Percentiles rank a stretch among this genome's conserved stretches.
phyloP scores from a whole-genome alignment of 176 grass and related monocot genomes.

The Triticum dicoccoides region DNA sequence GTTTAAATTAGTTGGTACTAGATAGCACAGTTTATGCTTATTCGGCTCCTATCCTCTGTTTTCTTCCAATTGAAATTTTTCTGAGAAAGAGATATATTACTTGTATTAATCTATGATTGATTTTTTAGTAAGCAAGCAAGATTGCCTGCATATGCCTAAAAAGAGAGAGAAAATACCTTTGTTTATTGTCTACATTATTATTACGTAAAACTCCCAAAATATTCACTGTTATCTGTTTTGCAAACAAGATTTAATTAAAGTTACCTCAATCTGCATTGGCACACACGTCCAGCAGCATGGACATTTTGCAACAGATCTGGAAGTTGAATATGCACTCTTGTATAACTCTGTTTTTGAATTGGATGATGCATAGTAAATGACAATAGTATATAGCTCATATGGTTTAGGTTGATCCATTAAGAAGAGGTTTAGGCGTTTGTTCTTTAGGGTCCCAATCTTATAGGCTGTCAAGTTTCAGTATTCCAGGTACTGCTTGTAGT shows the following conservation, averaged over 20 bases:
- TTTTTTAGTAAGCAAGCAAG: background rate
- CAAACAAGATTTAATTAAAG: background rate
- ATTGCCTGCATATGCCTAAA: background rate
- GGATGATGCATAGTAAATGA: background rate
- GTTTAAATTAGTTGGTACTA: background rate
- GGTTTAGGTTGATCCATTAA: background rate
- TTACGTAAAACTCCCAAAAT: no score
- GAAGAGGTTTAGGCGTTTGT: background rate
- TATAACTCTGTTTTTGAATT: background rate
- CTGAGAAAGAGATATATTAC: background rate
- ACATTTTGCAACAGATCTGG: background rate
- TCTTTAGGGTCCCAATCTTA: background rate
- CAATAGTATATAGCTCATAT: background rate
- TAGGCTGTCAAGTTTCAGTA: background rate
- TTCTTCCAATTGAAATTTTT: background rate
- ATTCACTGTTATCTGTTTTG: background rate
- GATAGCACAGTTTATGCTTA: background rate
- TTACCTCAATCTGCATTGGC: background rate
- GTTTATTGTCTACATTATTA: background rate
- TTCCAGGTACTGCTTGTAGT: background rate
- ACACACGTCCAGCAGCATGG: background rate
- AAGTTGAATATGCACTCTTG: background rate
- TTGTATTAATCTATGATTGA: background rate
- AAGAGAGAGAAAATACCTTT: background rate
- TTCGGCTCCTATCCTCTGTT: background rate